Base-by-base conservation (phyloP, 2,329 filamentous ascomycete genomes). In the Aureobasidium melanogenum region DNA sequence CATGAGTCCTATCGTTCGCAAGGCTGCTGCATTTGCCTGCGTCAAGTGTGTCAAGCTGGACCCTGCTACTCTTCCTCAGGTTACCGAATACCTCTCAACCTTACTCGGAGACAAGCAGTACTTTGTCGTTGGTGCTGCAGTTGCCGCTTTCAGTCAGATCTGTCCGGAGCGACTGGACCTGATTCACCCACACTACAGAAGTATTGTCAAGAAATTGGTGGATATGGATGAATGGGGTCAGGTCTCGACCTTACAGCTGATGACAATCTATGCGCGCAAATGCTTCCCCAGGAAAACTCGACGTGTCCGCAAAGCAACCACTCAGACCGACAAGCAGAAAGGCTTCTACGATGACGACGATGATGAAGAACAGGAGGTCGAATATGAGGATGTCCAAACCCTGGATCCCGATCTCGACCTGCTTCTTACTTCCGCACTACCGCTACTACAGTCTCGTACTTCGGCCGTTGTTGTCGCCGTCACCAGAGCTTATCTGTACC, bases 151-250 rank as follows among this genome's bases (percentile, higher is more conserved):
- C 69, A 75, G 95, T 73, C 91, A 96, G 66, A 80, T 97, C 30
- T 97, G 93, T 66, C 92, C 94, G 0, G 88, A 95, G 17, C 81
- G 88, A 59, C 82, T 96, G 65, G 92, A 97, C 71, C 77, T 99
- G 63, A 86, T 99, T 67, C 94, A 99, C 74, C 86, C 88, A 66
- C 88, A 96, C 71, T 99, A 97, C 75, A 85, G 90, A 55, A 81
- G 84, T 38, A 77, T 99, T 64, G 86, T 96, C 64, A 89, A 86
- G 73, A 96, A 97, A 78, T 77, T 97, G 57, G 91, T 97, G 26
- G 94, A 99, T 71, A 99, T 99, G 94, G 94, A 99, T 70, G 94
- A 99, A 75, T 99, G 94, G 94, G 89, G 91, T 44, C 94, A 99
- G 75, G 74, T 97, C 59, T 88, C 91, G 2, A 89, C 89, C 2